These are phyloP conservation scores for Euphorbia schlechtendalii DNA, from an alignment of 441 rosid genomes.

Conservation along the genomic window DNA sequence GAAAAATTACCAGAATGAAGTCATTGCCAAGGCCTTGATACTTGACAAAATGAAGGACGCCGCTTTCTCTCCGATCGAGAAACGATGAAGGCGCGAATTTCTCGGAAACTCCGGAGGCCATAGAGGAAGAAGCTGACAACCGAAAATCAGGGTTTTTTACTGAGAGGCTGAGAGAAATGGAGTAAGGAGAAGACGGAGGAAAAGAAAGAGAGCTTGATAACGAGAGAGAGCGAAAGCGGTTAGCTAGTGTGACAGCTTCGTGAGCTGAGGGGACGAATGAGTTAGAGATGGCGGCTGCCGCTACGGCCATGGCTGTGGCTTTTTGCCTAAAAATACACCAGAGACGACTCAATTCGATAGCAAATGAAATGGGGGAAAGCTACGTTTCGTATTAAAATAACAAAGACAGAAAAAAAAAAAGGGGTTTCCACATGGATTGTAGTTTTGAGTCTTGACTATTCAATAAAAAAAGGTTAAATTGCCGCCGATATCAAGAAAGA, in stretches of 20 bases:
- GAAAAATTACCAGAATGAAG: slow-evolving; percentile 70
- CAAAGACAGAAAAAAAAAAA: too few species aligned
- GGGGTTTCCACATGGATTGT: too few species aligned
- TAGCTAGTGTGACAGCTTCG: too few species aligned
- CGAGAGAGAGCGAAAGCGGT: slow-evolving; percentile 18
- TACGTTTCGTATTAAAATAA: not conserved
- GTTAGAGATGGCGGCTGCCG: slow-evolving; percentile 25
- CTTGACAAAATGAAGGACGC: slow-evolving; percentile 73
- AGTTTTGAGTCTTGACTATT: not conserved
- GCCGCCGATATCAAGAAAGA: not conserved
- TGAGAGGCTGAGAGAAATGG: slow-evolving; percentile 17
- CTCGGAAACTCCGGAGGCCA: slow-evolving; percentile 46
- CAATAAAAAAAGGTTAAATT: too few species aligned
- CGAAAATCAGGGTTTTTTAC: slow-evolving; percentile 28
- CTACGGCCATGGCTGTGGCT: not conserved
- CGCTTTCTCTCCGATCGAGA: slow-evolving; percentile 47
- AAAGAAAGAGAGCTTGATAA: slow-evolving; percentile 12
- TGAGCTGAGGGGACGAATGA: slow-evolving; percentile 34
- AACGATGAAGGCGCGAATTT: slow-evolving; percentile 42
- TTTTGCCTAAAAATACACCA: not conserved
- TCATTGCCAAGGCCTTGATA: slow-evolving; percentile 97
- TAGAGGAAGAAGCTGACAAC: slow-evolving; percentile 36
- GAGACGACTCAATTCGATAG: too few species aligned
- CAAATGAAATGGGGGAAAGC: too few species aligned
- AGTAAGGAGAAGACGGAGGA: slow-evolving; percentile 18